Conservation (phyloP, 305 asterid genomes). For the Solanum hybrid region DNA sequence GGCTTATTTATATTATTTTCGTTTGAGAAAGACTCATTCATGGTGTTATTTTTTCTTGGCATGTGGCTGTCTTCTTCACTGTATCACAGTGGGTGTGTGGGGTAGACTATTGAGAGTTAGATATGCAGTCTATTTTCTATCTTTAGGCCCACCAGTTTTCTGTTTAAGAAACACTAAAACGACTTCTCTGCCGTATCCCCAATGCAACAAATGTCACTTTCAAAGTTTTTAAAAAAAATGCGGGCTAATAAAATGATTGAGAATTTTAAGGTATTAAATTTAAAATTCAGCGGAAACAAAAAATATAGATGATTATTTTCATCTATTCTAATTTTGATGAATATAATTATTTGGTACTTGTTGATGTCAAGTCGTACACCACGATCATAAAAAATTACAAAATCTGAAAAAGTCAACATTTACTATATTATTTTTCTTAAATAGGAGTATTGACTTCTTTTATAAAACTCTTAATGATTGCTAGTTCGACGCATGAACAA, state of each 20-base stretch:
- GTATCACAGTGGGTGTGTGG: not conserved
- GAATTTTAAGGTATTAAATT: no score
- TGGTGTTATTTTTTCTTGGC: not conserved
- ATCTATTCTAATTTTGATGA: not conserved
- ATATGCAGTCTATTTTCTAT: not conserved
- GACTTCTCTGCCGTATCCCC: not conserved
- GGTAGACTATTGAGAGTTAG: not conserved
- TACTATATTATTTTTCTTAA: not conserved
- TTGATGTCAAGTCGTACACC: not conserved
- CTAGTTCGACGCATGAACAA: not conserved
- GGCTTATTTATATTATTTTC: no score
- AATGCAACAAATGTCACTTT: not conserved
- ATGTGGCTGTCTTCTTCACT: not conserved
- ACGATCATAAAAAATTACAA: no score
- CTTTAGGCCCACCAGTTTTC: not conserved
- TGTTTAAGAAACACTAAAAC: not conserved
- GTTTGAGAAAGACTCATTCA: rapidly evolving
- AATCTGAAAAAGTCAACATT: not conserved
- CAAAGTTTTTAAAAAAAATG: no score
- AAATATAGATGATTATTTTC: no score
- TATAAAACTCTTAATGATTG: not conserved
- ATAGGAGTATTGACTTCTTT: not conserved
- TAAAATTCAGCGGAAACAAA: no score
- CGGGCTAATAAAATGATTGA: rapidly evolving
- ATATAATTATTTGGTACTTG: not conserved